Evolutionary conservation across 2,329 filamentous ascomycete species (phyloP), one percentile per base, ranked within the genome.

Genomic region (Onygenales sp.): DNA sequence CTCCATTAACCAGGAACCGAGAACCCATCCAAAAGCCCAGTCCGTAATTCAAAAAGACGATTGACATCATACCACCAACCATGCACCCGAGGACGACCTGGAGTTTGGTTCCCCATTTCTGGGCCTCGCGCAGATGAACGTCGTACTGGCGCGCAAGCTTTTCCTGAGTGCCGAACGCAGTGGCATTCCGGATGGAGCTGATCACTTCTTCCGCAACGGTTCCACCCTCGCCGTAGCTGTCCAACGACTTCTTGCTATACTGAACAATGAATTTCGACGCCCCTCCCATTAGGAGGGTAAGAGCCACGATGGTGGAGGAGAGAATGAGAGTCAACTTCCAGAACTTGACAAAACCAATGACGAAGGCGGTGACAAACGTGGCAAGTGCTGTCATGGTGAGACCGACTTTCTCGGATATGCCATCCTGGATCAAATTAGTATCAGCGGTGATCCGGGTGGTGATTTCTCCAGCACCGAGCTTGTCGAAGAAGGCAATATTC

Each of bases 321-420:
- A 95, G 79, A 60, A 98, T 96, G 50, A 96, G 73, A 0, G 93
- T 93, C 58, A 97, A 75, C 70, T 93, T 95, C 88, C 92, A 96
- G 70, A 87, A 94, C 63, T 88, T 87, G 69, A 92, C 71, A 67
- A 95, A 97, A 2, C 87, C 89, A 59, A 98, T 92, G 53, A 96
- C 75, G 59, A 95, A 95, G 13, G 90, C 89, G 0, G 91, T 84
- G 52, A 95, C 73, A 64, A 97, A 97, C 7, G 88, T 91, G 1
- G 90, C 83, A 3, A 90, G 49, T 10, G 88, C 87, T 11, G 84
- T 82, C 53, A 95, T 67, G 0, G 88, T 90, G 58, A 95, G 73
- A 11, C 83, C 84, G 44, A 95, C 80, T 74, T 95, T 95, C 69
- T 95, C 88, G 0, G 88, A 94, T 45, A 98, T 89, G 53, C 90